Conservation (phyloP, 345 rosid genomes). For the Citrus trifoliata region DNA sequence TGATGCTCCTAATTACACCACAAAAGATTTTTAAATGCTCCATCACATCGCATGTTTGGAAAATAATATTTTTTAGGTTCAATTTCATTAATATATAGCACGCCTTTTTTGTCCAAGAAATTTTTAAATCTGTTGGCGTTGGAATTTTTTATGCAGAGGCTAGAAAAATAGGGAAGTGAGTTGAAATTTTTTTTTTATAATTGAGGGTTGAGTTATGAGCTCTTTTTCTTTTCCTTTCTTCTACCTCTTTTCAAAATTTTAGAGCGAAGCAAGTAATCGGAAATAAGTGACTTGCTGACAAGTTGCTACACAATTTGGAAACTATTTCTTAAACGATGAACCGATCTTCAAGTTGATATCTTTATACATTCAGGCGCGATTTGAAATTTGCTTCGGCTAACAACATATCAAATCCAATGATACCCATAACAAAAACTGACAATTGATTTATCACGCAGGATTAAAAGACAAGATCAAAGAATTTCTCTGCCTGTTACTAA, state of each 20-base stretch:
- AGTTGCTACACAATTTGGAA: not conserved
- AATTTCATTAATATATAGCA: not conserved
- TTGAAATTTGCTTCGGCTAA: not conserved
- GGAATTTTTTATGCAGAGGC: not conserved
- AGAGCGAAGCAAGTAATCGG: not conserved
- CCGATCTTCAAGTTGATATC: not conserved
- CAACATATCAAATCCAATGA: not conserved
- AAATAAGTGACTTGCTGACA: not conserved
- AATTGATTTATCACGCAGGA: not conserved
- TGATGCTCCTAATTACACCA: not conserved
- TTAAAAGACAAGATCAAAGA: constrained; percentile 5
- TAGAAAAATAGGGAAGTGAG: not conserved
- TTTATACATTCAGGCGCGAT: not conserved
- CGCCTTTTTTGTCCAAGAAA: not conserved
- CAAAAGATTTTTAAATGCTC: not conserved
- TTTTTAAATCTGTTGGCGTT: not conserved
- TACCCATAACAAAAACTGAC: not conserved
- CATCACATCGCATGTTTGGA: not conserved
- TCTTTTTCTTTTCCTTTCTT: not conserved
- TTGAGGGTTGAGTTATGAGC: not conserved
- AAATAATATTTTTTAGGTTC: not conserved
- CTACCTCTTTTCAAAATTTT: not conserved
- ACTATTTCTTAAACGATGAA: not conserved
- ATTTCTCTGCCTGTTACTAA: not conserved
- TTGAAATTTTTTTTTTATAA: not conserved